Evolutionary conservation across 192 early-diverging fungal genomes (phyloP).

Genomic region (Oehlia diaphana): DNA sequence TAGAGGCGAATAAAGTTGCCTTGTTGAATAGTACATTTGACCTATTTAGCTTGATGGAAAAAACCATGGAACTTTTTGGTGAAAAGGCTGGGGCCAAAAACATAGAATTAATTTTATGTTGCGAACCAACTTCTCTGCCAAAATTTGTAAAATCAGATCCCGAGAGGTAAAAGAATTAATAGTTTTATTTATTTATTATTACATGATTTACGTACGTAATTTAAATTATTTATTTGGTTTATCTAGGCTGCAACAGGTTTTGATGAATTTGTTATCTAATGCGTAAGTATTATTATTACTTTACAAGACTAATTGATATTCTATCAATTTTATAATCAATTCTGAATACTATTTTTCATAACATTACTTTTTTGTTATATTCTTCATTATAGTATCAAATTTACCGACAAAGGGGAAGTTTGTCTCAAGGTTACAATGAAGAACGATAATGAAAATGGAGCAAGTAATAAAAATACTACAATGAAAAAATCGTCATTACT

Average conservation of each 20-base stretch:
- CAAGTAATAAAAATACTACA: neutral
- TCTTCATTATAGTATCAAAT: constrained; percentile 36
- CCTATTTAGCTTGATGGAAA: constrained; percentile 41
- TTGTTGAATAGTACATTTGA: constrained; percentile 50
- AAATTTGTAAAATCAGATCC: constrained; percentile 39
- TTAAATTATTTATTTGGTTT: neutral
- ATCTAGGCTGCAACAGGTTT: constrained; percentile 39
- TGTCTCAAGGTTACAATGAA: constrained; percentile 21
- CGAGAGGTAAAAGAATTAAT: constrained; percentile 27
- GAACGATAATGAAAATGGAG: neutral
- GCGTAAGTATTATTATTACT: constrained; percentile 26
- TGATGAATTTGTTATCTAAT: constrained; percentile 58
- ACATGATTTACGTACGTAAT: neutral
- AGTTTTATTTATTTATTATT: neutral
- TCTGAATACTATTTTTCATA: too few relatives aligned
- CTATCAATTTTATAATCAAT: neutral
- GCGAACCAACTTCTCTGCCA: constrained; percentile 46
- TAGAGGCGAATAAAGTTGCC: constrained; percentile 44
- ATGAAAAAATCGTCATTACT: constrained; percentile 42
- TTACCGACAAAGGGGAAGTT: constrained; percentile 46
- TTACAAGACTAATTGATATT: neutral
- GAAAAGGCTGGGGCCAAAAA: constrained; percentile 41
- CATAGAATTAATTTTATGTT: constrained; percentile 44
- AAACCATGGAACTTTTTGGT: constrained; percentile 45
- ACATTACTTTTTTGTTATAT: neutral